Evolutionary conservation across 2,329 filamentous ascomycete genomes (phyloP), one percentile per base, ranked within the genome.

Genomic region (Hymenoscyphus albidus): DNA sequence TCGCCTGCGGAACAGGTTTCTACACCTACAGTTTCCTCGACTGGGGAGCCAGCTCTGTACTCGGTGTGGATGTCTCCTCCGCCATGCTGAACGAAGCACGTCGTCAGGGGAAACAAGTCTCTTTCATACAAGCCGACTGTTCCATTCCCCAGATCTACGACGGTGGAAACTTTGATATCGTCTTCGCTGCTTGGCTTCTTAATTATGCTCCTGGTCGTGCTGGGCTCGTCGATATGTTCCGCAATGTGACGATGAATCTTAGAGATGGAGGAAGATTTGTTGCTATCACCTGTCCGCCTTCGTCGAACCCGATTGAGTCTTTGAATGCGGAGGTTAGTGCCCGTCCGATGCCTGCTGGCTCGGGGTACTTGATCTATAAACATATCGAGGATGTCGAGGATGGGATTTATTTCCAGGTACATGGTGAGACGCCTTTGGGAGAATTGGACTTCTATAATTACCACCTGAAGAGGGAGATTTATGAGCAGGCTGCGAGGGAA

Each of bases 1-100:
- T 78, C 12, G 77, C 76, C 18, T 78, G 77, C 66, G 76, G 77
- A 13, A 73, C 75, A 0, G 77, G 76, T 16, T 76, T 72, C 65
- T 78, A 76, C 64, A 75, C 75, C 14, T 71, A 72, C 56, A 69
- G 69, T 51, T 69, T 77, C 39, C 67, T 76, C 7, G 65, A 70
- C 62, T 77, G 76, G 76, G 77, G 76, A 35, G 76, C 76, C 1
- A 65, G 64, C 16, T 70, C 67, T 9, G 73, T 78, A 10, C 65
- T 77, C 10, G 76, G 75, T 6, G 71, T 78, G n/a, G 77, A 78
- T 65, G 72, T 77, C 38, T 77, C 75, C 5, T 56, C 65, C 13
- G 70, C 62, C 7, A 78, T 79, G 77, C 67, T 78, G 48, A 68
- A 70, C 0, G 70, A 67, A 6, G 75, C 76, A 0, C 55, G 59